A percentile compares a stretch with the other conserved stretches of the same genome.
Evolutionary conservation across 129 eudicot genomes (phyloP).

Genomic region (Centaurea solstitialis): DNA sequence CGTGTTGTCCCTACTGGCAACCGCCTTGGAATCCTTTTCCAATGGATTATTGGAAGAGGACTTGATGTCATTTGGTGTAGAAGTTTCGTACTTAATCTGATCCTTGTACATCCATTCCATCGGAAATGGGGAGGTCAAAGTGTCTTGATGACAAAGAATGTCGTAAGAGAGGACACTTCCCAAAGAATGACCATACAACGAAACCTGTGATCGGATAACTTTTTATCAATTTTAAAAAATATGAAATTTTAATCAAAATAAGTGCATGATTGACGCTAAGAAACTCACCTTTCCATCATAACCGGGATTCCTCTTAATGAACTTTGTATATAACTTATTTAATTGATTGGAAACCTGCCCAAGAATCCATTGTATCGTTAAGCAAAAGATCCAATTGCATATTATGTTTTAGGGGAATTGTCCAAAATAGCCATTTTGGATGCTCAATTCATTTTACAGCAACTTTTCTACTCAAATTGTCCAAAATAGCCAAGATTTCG

Average conservation of each 20-base stretch:
- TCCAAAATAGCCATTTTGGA: neutral
- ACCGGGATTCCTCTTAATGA: conserved; percentile 92
- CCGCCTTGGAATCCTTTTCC: conserved; percentile 16
- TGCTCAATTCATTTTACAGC: neutral
- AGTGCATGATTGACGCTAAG: conserved; percentile 3
- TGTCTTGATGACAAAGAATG: conserved; percentile 97
- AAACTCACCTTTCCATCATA: conserved; percentile 91
- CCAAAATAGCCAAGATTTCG: neutral
- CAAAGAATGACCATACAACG: conserved; percentile 89
- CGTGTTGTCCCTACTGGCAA: conserved; percentile 31
- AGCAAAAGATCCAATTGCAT: neutral
- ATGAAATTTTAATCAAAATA: neutral
- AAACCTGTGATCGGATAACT: conserved; percentile 51
- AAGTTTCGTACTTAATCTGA: conserved; percentile 32
- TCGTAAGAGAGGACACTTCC: conserved; percentile 98
- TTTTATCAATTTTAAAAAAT: neutral
- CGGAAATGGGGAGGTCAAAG: conserved; percentile 74
- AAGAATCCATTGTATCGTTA: conserved; percentile 11
- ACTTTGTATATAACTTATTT: conserved; percentile 72
- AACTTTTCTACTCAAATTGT: neutral
- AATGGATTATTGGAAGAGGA: conserved; percentile 31
- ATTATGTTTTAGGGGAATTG: neutral
- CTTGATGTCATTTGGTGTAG: conserved; percentile 27
- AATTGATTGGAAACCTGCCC: conserved; percentile 88
- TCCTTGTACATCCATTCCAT: conserved; percentile 74